A percentile compares a stretch with the other conserved stretches of the same genome.
These are phyloP conservation scores for Didymella pinodella DNA, from an alignment of 2,329 filamentous ascomycete genomes.

Conservation along the genomic window DNA sequence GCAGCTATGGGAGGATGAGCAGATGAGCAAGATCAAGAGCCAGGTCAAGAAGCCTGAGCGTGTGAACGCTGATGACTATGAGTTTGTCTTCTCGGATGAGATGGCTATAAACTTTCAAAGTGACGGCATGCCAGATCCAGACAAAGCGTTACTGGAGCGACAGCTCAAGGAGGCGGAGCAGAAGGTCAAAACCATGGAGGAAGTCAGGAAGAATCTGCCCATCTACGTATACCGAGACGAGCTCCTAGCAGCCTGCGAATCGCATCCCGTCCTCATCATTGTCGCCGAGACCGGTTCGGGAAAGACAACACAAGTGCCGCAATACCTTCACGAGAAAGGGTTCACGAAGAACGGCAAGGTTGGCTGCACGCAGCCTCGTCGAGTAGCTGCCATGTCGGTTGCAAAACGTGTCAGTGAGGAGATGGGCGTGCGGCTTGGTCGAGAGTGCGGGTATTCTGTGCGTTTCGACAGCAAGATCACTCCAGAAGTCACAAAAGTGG, in stretches of 20 bases:
- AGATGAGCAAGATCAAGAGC: slow-evolving; percentile 79
- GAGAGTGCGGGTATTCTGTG: slow-evolving; percentile 93
- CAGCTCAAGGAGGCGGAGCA: slow-evolving; percentile 86
- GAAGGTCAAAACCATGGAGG: slow-evolving; percentile 86
- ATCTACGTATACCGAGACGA: slow-evolving; percentile 88
- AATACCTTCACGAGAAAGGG: slow-evolving; percentile 80
- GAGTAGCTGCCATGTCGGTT: slow-evolving; percentile 97
- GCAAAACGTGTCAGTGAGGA: slow-evolving; percentile 96
- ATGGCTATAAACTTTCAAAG: slow-evolving; percentile 87
- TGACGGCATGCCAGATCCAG: slow-evolving; percentile 55
- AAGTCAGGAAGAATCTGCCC: slow-evolving; percentile 87
- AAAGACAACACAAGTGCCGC: slow-evolving; percentile 94
- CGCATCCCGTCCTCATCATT: slow-evolving; percentile 88
- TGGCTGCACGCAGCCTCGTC: slow-evolving; percentile 90
- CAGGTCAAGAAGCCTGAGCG: slow-evolving; percentile 68
- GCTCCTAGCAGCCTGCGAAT: slow-evolving; percentile 83
- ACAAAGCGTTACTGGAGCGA: slow-evolving; percentile 81
- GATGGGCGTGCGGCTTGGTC: slow-evolving; percentile 86
- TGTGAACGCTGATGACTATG: slow-evolving; percentile 83
- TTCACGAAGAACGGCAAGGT: slow-evolving; percentile 73
- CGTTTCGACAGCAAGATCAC: slow-evolving; percentile 88
- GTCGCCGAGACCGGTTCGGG: slow-evolving; percentile 95
- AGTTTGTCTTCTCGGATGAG: slow-evolving; percentile 89
- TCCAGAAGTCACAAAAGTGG: slow-evolving; percentile 83
- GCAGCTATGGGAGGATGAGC: slow-evolving; percentile 94